Conservation (phyloP, 2,329 filamentous ascomycete genomes). For the Penicillium sp. region DNA sequence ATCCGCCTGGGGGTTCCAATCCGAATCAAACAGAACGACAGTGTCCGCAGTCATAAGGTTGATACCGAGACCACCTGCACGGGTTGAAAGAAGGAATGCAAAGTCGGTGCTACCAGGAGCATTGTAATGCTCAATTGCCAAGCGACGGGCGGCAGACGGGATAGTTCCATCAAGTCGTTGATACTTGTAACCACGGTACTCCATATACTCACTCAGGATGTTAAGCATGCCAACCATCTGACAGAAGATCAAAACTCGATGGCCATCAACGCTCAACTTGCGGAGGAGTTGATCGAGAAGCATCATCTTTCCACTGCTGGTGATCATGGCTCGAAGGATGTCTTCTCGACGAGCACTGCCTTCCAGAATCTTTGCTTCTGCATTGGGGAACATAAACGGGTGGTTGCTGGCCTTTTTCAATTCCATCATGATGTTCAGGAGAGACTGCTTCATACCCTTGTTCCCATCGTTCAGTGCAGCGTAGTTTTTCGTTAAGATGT, state of each 20-base stretch:
- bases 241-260: conserved; percentile 95
- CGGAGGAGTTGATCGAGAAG: conserved; percentile 86
- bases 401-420: conserved; percentile 98
- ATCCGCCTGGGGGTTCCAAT: conserved; percentile 97
- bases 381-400: conserved; percentile 92
- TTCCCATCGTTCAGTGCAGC: conserved; percentile 83
- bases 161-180: conserved; percentile 94
- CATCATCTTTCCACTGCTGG: conserved; percentile 99
- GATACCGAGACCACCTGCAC: conserved; percentile 94
- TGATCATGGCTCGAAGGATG: conserved; percentile 82
- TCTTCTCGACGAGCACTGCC: conserved; percentile 78
- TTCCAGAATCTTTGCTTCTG: conserved; percentile 77
- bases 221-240: conserved; percentile 99
- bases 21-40: conserved; percentile 90
- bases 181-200: conserved; percentile 85
- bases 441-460: conserved; percentile 82
- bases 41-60: conserved; percentile 98
- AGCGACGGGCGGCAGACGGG: conserved; percentile 71
- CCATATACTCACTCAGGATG: conserved; percentile 87
- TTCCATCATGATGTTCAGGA: conserved; percentile 99
- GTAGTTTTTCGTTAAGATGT: conserved; percentile 94
- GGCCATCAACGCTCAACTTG: conserved; percentile 85
- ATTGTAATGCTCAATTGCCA: conserved; percentile 98
- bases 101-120: conserved; percentile 93
- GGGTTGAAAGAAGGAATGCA: conserved; percentile 87